Conservation (phyloP, 2,329 filamentous ascomycete species). For the Hypoxylon sp. region DNA sequence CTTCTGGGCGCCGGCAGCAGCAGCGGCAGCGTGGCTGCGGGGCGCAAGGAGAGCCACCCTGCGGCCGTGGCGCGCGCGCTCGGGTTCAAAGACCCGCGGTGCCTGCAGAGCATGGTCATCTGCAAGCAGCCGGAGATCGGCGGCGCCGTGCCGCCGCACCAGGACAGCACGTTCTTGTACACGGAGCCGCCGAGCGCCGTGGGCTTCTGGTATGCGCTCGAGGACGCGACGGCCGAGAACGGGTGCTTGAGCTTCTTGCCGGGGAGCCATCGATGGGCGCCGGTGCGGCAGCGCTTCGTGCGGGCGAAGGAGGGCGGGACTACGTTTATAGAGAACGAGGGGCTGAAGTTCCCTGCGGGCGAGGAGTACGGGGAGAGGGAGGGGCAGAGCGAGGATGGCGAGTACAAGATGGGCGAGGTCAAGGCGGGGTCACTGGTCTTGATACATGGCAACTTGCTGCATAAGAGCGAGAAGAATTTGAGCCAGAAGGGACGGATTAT, state of each 20-base stretch:
- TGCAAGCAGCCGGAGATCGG: conserved; percentile 99
- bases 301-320: conserved; percentile 70
- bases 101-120: conserved; percentile 96
- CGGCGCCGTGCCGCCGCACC: conserved; percentile 89
- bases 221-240: conserved; percentile 89
- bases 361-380: conserved; percentile 63
- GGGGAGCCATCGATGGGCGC: conserved; percentile 81
- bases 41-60: conserved; percentile 59
- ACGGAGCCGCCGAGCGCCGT: conserved; percentile 90
- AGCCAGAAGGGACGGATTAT: conserved; percentile 91
- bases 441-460: conserved; percentile 95
- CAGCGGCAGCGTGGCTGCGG: conserved; percentile 57
- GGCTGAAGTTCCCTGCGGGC: conserved; percentile 72
- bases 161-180: conserved; percentile 93
- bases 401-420: conserved; percentile 87
- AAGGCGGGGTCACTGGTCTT: conserved; percentile 91
- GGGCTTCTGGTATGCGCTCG: conserved; percentile 97
- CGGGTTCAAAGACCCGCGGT: conserved; percentile 81
- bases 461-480: conserved; percentile 95
- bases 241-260: conserved; percentile 90
- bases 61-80: conserved; percentile 77
- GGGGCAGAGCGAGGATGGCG: conserved; percentile 61
- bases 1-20: conserved; percentile 59
- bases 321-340: conserved; percentile 79
- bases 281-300: conserved; percentile 82